Evolutionary conservation across 2,329 filamentous ascomycete genomes (phyloP), one percentile per base, ranked within the genome.

Genomic region (Fusarium beomiforme): DNA sequence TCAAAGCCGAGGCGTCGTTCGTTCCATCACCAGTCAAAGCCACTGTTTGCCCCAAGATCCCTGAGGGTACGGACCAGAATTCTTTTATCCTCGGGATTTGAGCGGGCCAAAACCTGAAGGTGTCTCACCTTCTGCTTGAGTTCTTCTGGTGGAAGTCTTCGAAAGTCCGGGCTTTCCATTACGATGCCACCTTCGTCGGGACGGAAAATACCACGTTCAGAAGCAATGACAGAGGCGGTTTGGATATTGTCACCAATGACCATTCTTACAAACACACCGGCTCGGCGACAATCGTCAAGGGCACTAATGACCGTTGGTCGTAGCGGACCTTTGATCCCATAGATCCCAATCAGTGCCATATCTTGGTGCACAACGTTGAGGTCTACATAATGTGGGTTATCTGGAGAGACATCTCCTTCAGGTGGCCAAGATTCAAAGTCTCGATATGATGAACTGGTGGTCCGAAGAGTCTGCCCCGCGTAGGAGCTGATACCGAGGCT

Each of bases 371-470:
- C 85, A 8, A 85, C 76, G 23, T 87, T 90, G 64, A 91, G 86
- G 46, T 84, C 86, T 11, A 77, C 78, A n/a, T 65, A 31, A 7
- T 29, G 44, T 12, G 92, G 89, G 66, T 92, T 91, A 17, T 74
- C 71, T n/a, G 88, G 85, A 59, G 92, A 91, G 19, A 87, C 81
- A n/a, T 86, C 89, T 53, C 87, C 83, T 68, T 91, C 88, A 24
- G 86, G 91, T 34, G 92, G 92, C 92, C 92, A 94, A 57, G 82
- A 83, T 54, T 90, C 85, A 67, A 92, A 93, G 71, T 95, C 92
- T 51, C 88, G 88, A 79, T 93, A 94, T 16, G 92, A 85, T 69
- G 94, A 85, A 29, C 87, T 91, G 64, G 94, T 94, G 3, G 92
- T 94, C 60, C 92, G 89, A 21, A 94, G 86, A 19, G 92, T 93